phyloP scores from a whole-genome alignment of 1,284 basidiomycete genomes.

The Ceratobasidium sp. region DNA sequence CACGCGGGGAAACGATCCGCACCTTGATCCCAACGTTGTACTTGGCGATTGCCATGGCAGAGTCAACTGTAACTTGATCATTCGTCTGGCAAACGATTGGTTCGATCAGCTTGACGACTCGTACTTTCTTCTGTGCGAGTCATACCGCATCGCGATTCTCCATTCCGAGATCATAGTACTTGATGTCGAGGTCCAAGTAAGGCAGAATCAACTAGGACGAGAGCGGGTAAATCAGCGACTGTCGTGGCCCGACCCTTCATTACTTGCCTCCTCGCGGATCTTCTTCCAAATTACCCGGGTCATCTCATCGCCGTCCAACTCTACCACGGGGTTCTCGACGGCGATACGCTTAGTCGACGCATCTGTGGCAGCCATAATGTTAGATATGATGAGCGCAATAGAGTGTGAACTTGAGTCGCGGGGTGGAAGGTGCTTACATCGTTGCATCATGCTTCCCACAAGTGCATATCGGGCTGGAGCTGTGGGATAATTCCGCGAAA shows the following conservation, averaged over 20 bases:
- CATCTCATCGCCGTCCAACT: slow-evolving; percentile 98
- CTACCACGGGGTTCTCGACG: slow-evolving; percentile 92
- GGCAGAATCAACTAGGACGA: slow-evolving; percentile 85
- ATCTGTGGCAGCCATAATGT: slow-evolving; percentile 24
- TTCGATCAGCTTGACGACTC: neutral
- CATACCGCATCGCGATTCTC: slow-evolving; percentile 88
- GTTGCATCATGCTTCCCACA: slow-evolving; percentile 31
- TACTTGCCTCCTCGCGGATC: slow-evolving; percentile 89
- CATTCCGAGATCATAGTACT: slow-evolving; percentile 97
- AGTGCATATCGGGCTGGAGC: slow-evolving; percentile 19
- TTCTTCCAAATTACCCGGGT: slow-evolving; percentile 99
- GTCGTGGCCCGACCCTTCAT: neutral
- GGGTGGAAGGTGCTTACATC: slow-evolving; percentile 31
- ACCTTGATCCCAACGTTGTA: slow-evolving; percentile 91
- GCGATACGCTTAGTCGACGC: slow-evolving; percentile 62
- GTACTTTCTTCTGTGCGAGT: slow-evolving; percentile 35
- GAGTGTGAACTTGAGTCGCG: neutral
- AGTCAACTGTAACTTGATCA: slow-evolving; percentile 93
- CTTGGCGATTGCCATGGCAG: slow-evolving; percentile 90
- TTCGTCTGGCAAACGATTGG: slow-evolving; percentile 71
- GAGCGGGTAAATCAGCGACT: slow-evolving; percentile 26
- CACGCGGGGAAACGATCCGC: slow-evolving; percentile 6
- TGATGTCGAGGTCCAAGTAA: slow-evolving; percentile 95
- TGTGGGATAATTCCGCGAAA: slow-evolving; percentile 22
- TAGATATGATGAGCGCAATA: slow-evolving; percentile 6